phyloP scores from a whole-genome alignment of 257 asterid species.

The Buddleja alternifolia region DNA sequence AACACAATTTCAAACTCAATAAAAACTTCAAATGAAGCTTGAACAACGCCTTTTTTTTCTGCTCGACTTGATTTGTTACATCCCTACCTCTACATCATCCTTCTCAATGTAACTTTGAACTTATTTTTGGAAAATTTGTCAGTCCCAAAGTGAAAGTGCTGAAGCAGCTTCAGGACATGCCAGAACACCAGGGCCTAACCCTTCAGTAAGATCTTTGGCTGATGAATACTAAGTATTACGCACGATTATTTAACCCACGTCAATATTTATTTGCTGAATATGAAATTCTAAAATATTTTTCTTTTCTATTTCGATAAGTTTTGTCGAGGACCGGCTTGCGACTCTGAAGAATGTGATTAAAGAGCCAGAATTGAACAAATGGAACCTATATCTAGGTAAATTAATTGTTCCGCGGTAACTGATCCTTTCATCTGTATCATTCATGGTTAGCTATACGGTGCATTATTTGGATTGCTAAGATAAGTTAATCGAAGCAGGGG shows the following conservation, averaged over 20 bases:
- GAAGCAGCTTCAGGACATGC: slow-evolving; percentile 90
- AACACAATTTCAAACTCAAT: no score
- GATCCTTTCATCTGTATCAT: neutral
- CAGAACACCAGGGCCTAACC: slow-evolving; percentile 80
- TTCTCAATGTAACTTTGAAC: slow-evolving; percentile 12
- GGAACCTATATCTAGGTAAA: slow-evolving; percentile 92
- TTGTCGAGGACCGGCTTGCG: slow-evolving; percentile 91
- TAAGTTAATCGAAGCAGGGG: slow-evolving; percentile 54
- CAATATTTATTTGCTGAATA: neutral
- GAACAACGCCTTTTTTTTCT: no score
- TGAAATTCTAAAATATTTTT: slow-evolving; percentile 10
- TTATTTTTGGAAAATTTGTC: slow-evolving; percentile 29
- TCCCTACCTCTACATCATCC: neutral
- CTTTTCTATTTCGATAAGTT: slow-evolving; percentile 49
- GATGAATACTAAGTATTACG: neutral
- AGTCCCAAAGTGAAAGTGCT: slow-evolving; percentile 92
- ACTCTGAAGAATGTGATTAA: slow-evolving; percentile 88
- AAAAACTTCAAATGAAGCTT: no score
- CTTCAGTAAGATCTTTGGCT: slow-evolving; percentile 67
- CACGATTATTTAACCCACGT: neutral
- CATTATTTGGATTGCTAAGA: slow-evolving; percentile 27
- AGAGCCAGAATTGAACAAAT: slow-evolving; percentile 71
- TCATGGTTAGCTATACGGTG: neutral
- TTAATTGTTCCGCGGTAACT: neutral
- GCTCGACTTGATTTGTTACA: no score